Evolutionary conservation across 139 green algal genomes (phyloP), one percentile per base, ranked within the genome.

Genomic region (Picochlorum sp.): DNA sequence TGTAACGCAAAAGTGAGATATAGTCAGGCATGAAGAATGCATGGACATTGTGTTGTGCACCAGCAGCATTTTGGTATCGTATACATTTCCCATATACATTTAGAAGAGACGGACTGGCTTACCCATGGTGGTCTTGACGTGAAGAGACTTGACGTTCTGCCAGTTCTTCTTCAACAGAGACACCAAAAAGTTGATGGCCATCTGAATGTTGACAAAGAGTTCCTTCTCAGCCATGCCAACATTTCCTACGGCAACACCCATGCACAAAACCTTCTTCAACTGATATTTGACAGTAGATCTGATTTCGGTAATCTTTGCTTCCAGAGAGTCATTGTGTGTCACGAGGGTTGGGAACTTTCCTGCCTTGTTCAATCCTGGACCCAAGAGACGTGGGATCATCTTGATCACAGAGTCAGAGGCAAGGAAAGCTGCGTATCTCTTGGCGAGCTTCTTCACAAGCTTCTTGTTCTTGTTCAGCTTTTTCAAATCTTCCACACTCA

Each of bases 391-490:
- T 3, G 93, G 93, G 70, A 98, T 98, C 88, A 92, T 81, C 91
- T 98, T 98, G 85, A 98, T 98, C 47, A 98, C 88, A 9, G 88
- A 88, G 75, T 98, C 93, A 56, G 90, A 97, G 26, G 93, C 91
- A 66, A 98, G 73, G 85, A 98, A 98, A 38, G 81, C 86, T 76
- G 92, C 80, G 83, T 97, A 97, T 69, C 88, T 89, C 88, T 98
- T 97, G 69, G 93, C 90, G 30, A 67, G 26, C 67, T 97, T 97
- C 89, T 97, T 97, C 59, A 99, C 94, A 45, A 99, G 87, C 89
- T 99, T 99, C 88, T 99, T 98, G 92, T 98, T 98, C 88, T 99
- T 99, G 89, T 99, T 98, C 57, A 98, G 85, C 90, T 98, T 98
- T 90, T 98, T 98, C 51, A 98, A 81, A 70, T 92, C 88, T 71